Base-by-base conservation (phyloP, 2,329 filamentous ascomycete genomes). In the Delphinella strobiligena region DNA sequence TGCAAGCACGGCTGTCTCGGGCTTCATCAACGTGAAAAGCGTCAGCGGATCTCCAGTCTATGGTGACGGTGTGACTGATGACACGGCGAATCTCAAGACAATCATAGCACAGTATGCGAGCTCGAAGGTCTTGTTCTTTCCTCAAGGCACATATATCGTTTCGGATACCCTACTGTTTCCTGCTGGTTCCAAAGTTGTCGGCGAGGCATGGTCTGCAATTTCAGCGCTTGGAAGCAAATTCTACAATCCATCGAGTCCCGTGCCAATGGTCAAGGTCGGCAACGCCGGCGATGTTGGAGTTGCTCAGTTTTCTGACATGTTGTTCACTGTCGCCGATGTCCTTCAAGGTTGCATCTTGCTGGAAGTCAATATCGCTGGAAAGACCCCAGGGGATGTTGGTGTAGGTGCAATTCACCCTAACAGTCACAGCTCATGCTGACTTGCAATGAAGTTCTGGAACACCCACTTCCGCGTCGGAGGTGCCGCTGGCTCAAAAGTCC, bases 201-300 rank as follows among this genome's bases (percentile, higher is more conserved):
- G 75, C 15, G 71, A 77, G 52, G 64, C 65, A 4, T 74, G 70
- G 61, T 63, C 72, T 62, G 3, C 68, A 71, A 50, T 66, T 61
- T n/a, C 40, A 15, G 72, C 61, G 2, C 55, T 54, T 3, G 72
- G 73, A 9, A 41, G 47, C 42, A 62, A 58, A 33, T 77, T 70
- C 52, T 59, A 51, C 36, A 56, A 66, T 40, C 52, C 56, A 0
- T 54, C 44, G 30, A 58, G 58, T 24, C 74, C 74, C 0, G 55
- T 57, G 32, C 60, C 69, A 1, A 59, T 77, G 17, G 55, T 37
- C 11, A 24, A 27, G 49, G 62, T 80, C 3, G 75, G 74, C 9
- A 58, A 62, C 2, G 42, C 59, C 0, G 69, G 67, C 4, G 66
- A 74, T 14, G 54, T 62, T 2, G 71, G 71, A 4, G 49, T 66